Evolutionary conservation across 306 rosid species (phyloP), one percentile per base, ranked within the genome.

Genomic region (Potentilla sterilis): DNA sequence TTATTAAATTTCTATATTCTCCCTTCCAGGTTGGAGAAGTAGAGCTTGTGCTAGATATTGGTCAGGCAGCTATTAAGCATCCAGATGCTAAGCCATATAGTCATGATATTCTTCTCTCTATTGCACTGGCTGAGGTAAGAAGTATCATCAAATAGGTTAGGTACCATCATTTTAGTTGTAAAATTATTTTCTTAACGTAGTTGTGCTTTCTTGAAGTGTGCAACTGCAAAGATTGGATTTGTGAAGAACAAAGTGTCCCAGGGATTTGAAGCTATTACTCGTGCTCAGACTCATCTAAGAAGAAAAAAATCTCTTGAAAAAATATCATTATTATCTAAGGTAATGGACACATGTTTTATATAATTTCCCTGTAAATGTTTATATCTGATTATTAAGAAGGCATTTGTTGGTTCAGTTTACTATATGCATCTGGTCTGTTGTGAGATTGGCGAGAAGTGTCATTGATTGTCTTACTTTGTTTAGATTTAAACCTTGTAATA

Each of bases 181-280:
- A 78, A 67, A 21, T 79, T 84, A 83, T 77, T 73, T 82, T 83
- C 93, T 89, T 81, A 92, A 81, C 72, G 61, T 86, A 78, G 83
- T 85, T 87, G 85, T 86, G 86, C 83, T 89, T 86, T 90, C 88
- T 90, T 88, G 89, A 94, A 94, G 99, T 95, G 97, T 85, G 91
- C 96, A 67, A 88, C 80, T 79, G 99, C 99, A 35, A 92, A 87
- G 92, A 87, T 82, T 78, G 80, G 89, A 83, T 90, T 95, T 73
- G 99, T 92, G 92, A 89, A 89, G 87, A 95, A 85, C 59, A 90
- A 81, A 76, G 91, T 95, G 59, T 89, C 97, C 72, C 92, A 89
- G 78, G 99, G 99, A 69, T 95, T 95, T 67, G 99, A 95, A 88
- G 99, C 99, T 79, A 95, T 95, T 75, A 89, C 97, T 69, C 99